Evolutionary conservation across 768 basidiomycete species (phyloP).

Genomic region (Termitomyces sp.): DNA sequence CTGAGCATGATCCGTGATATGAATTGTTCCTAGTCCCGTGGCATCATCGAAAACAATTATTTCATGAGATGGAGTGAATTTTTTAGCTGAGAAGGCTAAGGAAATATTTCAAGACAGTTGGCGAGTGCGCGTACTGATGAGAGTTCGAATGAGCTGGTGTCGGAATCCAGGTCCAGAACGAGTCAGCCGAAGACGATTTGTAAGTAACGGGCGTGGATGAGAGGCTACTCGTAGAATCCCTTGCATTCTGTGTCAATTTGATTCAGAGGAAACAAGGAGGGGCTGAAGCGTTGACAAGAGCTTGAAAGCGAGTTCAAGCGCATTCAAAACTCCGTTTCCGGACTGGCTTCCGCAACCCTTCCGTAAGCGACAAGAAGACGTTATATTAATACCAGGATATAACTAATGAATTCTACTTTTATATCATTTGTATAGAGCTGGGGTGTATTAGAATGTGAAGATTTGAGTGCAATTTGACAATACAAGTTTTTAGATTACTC

Average conservation of each 20-base stretch:
- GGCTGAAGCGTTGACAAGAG: neutral
- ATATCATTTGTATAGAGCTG: slow-evolving; percentile 13
- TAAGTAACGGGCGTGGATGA: slow-evolving; percentile 15
- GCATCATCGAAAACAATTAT: slow-evolving; percentile 72
- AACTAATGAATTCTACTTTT: slow-evolving; percentile 12
- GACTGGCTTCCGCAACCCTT: neutral
- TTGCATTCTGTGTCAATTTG: slow-evolving; percentile 27
- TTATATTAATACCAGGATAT: slow-evolving; percentile 3
- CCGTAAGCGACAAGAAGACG: neutral
- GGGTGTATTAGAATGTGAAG: slow-evolving; percentile 6
- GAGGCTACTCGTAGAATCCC: slow-evolving; percentile 28
- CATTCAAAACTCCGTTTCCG: neutral
- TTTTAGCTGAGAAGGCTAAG: slow-evolving; percentile 47
- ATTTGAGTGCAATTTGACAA: neutral
- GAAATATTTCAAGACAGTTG: neutral
- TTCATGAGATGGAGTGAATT: slow-evolving; percentile 88
- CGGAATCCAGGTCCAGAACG: slow-evolving; percentile 19
- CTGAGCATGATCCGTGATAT: slow-evolving; percentile 92
- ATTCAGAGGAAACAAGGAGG: neutral
- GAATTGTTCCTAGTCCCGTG: slow-evolving; percentile 73
- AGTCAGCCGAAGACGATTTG: slow-evolving; percentile 17
- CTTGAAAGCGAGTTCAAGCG: neutral
- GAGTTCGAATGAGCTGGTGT: slow-evolving; percentile 37
- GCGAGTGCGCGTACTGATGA: slow-evolving; percentile 50
- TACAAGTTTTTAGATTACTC: neutral